These are phyloP conservation scores for Agastache rugosa DNA, from an alignment of 257 asterid species.

Conservation along the genomic window DNA sequence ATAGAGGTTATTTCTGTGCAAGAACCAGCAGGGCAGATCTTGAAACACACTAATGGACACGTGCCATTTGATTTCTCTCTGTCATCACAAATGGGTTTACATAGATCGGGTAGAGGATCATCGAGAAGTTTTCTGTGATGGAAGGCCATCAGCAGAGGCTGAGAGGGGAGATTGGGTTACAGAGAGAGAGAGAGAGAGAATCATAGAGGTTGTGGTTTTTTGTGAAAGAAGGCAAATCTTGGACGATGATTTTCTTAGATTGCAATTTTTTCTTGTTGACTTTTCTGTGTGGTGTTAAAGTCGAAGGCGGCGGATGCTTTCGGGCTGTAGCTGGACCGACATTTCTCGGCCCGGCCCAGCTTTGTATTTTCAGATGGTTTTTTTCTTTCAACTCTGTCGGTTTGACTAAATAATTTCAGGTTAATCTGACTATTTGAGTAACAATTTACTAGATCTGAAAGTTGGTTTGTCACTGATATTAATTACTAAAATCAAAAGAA, in stretches of 20 bases:
- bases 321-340: conserved; percentile 30
- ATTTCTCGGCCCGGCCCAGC: neutral
- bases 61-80: neutral
- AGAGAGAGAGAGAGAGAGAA: conserved; percentile 23
- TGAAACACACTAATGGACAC: conserved; percentile 44
- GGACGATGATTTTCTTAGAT: conserved; percentile 30
- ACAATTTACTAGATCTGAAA: too few relatives aligned
- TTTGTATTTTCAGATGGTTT: too few relatives aligned
- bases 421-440: too few relatives aligned
- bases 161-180: conserved; percentile 9
- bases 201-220: conserved; percentile 18
- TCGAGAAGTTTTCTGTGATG: conserved; percentile 45
- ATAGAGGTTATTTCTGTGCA: conserved; percentile 33
- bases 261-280: conserved; percentile 36
- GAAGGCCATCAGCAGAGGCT: conserved; percentile 47
- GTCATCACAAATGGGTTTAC: too few relatives aligned
- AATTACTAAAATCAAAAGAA: too few relatives aligned
- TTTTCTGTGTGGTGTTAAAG: conserved; percentile 28
- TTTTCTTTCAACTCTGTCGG: too few relatives aligned
- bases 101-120: conserved; percentile 18
- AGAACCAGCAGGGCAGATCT: conserved; percentile 20
- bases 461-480: too few relatives aligned
- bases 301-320: conserved; percentile 38
- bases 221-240: conserved; percentile 23
- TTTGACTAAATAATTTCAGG: too few relatives aligned